Evolutionary conservation across 1,284 basidiomycete genomes (phyloP).

Genomic region (Vanrija pseudolonga): DNA sequence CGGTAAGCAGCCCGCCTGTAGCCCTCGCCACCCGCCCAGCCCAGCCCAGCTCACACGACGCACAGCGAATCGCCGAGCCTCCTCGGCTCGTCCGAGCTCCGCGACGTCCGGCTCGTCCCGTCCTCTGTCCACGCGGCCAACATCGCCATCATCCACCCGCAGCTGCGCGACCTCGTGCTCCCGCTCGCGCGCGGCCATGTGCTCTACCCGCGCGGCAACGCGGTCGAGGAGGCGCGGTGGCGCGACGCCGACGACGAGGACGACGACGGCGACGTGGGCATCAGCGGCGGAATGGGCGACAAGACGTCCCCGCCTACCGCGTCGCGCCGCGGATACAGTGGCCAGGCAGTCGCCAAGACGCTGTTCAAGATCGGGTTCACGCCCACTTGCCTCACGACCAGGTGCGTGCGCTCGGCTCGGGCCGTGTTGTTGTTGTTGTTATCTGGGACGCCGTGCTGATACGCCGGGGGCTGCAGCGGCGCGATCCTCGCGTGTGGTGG

Average conservation of each 20-base stretch:
- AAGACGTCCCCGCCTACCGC: not conserved
- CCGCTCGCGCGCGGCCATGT: slow-evolving; percentile 35
- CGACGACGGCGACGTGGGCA: not conserved
- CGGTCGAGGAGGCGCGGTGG: slow-evolving; percentile 34
- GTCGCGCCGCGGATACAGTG: not conserved
- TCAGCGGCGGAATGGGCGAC: no score
- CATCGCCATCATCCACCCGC: slow-evolving; percentile 47
- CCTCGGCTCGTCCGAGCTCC: slow-evolving; percentile 33
- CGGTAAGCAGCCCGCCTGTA: not conserved
- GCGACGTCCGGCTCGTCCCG: slow-evolving; percentile 35
- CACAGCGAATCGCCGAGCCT: slow-evolving; percentile 11
- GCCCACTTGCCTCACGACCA: slow-evolving; percentile 43
- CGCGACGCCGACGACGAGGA: slow-evolving; percentile 1
- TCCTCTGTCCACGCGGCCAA: slow-evolving; percentile 27
- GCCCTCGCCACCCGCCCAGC: no score
- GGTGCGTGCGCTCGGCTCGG: slow-evolving; percentile 30
- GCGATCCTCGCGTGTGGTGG: slow-evolving; percentile 45
- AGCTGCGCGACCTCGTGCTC: slow-evolving; percentile 45
- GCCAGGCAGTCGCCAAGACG: slow-evolving; percentile 2
- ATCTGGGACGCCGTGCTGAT: not conserved
- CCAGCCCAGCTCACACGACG: not conserved
- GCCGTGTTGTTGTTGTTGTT: not conserved
- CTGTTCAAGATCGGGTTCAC: slow-evolving; percentile 35
- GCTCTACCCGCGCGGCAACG: slow-evolving; percentile 35
- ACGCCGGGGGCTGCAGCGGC: slow-evolving; percentile 11